Base-by-base conservation (phyloP, 1,284 basidiomycete species). In the Apiotrichum siamense region DNA sequence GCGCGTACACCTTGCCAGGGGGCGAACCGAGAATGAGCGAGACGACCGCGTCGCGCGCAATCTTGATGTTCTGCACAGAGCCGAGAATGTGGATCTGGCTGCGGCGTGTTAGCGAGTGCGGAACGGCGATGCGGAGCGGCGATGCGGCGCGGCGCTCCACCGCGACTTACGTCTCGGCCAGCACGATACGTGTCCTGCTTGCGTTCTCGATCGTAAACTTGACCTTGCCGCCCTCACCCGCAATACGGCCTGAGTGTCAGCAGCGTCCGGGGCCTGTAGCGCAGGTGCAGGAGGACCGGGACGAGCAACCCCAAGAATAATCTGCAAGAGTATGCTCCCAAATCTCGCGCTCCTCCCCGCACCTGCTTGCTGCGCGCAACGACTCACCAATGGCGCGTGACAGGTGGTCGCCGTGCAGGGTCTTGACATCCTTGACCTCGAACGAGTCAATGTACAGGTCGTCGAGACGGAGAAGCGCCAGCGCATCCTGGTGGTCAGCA, bases 391-490 rank as follows among this genome's bases (percentile, higher is more conserved):
- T 97, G 12, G 94, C 94, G 59, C 94, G 85, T 17, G 88, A 87
- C 12, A 98, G 78, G 71, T 98, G 96, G 68, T 98, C 96, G 2
- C 94, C 94, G 58, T 97, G 92, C 4, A 98, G 79, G 0, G 91
- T 96, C 77, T 98, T 98, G 52, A 98, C 92, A 64, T 98, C 94
- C 74, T 97, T 98, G 75, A 98, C 93, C 76, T 98, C 91, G 64
- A 97, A 97, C 0, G 92, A 93, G 70, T 97, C 94, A 38, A 98
- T 85, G 74, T 97, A 98, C 15, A 98, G 80, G 71, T 98, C 96
- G 69, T 98, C 94, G 65, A 98, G 76, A 57, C 94, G 83, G 26
- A 98, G 81, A 10, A 98, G 83, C 3, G 94, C 96, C 59, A 98
- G 88, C 1, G 94, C 86, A 66, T 98, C 94, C 87, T 98, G 64